Conservation (phyloP, 805 yeast species). For the Starmera quercuum region DNA sequence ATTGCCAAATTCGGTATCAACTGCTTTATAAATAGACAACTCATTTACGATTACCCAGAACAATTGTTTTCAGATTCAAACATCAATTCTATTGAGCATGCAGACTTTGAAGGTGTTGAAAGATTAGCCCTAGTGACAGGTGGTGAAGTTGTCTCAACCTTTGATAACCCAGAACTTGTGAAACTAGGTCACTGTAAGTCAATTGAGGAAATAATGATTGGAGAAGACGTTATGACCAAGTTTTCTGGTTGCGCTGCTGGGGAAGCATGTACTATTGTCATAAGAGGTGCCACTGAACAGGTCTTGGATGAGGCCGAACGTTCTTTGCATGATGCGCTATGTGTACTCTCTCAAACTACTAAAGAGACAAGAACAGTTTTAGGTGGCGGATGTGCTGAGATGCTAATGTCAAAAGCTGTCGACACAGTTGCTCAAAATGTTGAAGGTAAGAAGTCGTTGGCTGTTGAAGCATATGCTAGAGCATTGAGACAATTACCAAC, state of each 20-base stretch:
- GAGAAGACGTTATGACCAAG: conserved; percentile 84
- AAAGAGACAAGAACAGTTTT: conserved; percentile 80
- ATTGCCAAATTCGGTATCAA: conserved; percentile 82
- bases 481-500: conserved; percentile 95
- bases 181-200: conserved; percentile 81
- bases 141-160: conserved; percentile 95
- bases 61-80: conserved; percentile 83
- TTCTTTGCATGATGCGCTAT: conserved; percentile 92
- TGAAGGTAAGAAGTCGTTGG: conserved; percentile 88
- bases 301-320: conserved; percentile 95
- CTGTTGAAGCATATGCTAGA: conserved; percentile 89
- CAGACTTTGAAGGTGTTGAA: conserved; percentile 97
- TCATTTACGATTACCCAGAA: conserved; percentile 97
- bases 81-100: conserved; percentile 92
- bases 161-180: conserved; percentile 84
- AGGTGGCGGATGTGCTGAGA: conserved; percentile 82
- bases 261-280: conserved; percentile 90
- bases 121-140: conserved; percentile 95
- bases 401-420: conserved; percentile 97
- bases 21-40: conserved; percentile 90
- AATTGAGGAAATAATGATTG: conserved; percentile 88
- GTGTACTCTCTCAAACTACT: conserved; percentile 92
- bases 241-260: conserved; percentile 96
- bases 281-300: conserved; percentile 97
- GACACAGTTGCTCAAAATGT: conserved; percentile 94